phyloP scores from a whole-genome alignment of 2,329 filamentous ascomycete species.

The Cucurbitaria berberidis region DNA sequence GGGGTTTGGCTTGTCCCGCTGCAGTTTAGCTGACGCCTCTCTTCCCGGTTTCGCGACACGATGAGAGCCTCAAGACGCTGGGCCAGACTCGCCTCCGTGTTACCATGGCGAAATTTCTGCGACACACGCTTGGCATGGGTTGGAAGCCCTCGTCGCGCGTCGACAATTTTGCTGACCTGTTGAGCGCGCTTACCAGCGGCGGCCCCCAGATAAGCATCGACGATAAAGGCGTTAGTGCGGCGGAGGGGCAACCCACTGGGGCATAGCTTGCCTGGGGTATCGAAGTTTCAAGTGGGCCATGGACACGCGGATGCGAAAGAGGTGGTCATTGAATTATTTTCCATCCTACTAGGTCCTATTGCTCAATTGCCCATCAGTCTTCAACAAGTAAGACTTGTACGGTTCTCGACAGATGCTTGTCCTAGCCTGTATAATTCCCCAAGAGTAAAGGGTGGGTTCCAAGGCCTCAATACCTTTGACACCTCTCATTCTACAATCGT shows the following conservation, averaged over 20 bases:
- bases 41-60: slow-evolving; percentile 17
- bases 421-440: no score
- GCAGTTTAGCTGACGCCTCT: slow-evolving; percentile 16
- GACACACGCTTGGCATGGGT: not conserved
- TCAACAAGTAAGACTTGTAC: no score
- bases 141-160: not conserved
- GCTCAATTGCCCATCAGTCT: not conserved
- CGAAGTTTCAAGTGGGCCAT: slow-evolving; percentile 9
- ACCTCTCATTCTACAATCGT: no score
- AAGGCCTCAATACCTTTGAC: no score
- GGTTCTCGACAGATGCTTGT: no score
- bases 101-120: not conserved
- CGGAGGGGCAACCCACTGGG: slow-evolving; percentile 12
- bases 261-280: slow-evolving; percentile 18
- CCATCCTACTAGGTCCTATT: no score
- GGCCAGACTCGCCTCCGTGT: slow-evolving; percentile 9
- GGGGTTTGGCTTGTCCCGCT: slow-evolving; percentile 12
- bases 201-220: slow-evolving; percentile 24
- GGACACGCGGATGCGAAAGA: slow-evolving; percentile 5
- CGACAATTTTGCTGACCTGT: slow-evolving; percentile 19
- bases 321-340: no score
- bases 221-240: slow-evolving; percentile 16
- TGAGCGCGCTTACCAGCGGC: slow-evolving; percentile 34
- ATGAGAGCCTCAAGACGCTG: slow-evolving; percentile 12
- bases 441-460: no score